phyloP scores from a whole-genome alignment of 805 yeast species.

The Pichia thaimueangensis region DNA sequence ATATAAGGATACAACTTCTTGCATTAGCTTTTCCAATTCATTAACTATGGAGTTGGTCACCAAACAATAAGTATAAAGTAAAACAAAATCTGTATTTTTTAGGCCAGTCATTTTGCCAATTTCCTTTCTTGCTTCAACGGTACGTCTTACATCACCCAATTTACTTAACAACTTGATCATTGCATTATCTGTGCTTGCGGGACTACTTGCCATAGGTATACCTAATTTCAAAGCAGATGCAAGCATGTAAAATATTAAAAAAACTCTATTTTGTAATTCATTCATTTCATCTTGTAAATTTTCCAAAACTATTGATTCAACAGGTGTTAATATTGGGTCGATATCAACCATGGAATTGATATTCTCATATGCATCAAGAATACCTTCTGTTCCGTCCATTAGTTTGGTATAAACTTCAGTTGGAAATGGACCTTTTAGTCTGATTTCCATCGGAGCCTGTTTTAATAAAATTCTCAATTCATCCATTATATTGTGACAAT shows the following conservation, averaged over 20 bases:
- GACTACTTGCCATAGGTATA: conserved; percentile 68
- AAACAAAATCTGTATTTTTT: conserved; percentile 66
- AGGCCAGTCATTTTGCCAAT: conserved; percentile 28
- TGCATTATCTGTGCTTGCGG: conserved; percentile 73
- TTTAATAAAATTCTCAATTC: conserved; percentile 55
- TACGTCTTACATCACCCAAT: conserved; percentile 49
- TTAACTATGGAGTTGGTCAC: conserved; percentile 63
- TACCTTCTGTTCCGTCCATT: conserved; percentile 50
- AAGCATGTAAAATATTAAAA: conserved; percentile 69
- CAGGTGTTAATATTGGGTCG: conserved; percentile 45
- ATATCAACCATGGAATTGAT: conserved; percentile 61
- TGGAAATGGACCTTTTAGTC: conserved; percentile 72
- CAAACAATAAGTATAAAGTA: conserved; percentile 67
- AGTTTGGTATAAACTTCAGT: conserved; percentile 42
- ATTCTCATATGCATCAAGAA: conserved; percentile 71
- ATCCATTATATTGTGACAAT: conserved; percentile 46
- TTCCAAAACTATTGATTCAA: conserved; percentile 51
- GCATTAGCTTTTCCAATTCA: conserved; percentile 55
- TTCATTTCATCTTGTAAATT: conserved; percentile 51
- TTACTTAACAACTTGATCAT: conserved; percentile 62
- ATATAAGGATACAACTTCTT: conserved; percentile 48
- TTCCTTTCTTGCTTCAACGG: conserved; percentile 20
- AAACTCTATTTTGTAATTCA: conserved; percentile 67
- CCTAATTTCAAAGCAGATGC: conserved; percentile 72
- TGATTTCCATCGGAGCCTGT: conserved; percentile 70